Conservation (phyloP, 768 basidiomycete species). For the Pleurotus citrinopileatus region DNA sequence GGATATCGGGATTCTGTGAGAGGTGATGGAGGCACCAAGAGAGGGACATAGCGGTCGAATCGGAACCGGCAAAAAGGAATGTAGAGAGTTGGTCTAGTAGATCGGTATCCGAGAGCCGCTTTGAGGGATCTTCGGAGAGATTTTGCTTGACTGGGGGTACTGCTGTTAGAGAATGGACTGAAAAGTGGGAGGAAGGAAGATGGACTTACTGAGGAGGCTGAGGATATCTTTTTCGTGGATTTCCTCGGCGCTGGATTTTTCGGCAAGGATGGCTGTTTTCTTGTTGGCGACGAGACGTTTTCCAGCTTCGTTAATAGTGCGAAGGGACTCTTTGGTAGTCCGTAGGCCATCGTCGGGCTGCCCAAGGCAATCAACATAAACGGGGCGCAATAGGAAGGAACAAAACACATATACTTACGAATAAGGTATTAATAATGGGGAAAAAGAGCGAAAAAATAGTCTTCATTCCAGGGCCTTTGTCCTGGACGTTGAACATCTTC, state of each 20-base stretch:
- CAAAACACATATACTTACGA: not conserved
- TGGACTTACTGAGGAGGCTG: slow-evolving; percentile 41
- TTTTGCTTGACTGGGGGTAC: slow-evolving; percentile 54
- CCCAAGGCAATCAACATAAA: not conserved
- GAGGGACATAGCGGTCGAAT: slow-evolving; percentile 54
- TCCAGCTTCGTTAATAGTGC: slow-evolving; percentile 38
- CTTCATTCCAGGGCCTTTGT: slow-evolving; percentile 38
- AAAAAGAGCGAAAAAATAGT: slow-evolving; percentile 43
- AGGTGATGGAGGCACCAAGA: slow-evolving; percentile 60
- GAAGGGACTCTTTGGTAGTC: slow-evolving; percentile 34
- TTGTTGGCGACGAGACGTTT: slow-evolving; percentile 41
- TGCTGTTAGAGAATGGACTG: not conserved
- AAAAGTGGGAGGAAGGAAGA: not conserved
- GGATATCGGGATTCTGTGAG: slow-evolving; percentile 49
- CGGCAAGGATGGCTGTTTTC: slow-evolving; percentile 32
- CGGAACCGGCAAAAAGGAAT: slow-evolving; percentile 63
- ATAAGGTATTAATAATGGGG: slow-evolving; percentile 29
- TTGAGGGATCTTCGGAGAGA: slow-evolving; percentile 39
- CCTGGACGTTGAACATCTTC: slow-evolving; percentile 38
- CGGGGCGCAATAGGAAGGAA: not conserved
- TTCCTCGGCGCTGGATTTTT: slow-evolving; percentile 26
- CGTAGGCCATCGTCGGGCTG: slow-evolving; percentile 42
- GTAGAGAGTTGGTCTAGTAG: slow-evolving; percentile 65
- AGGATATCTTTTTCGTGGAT: slow-evolving; percentile 45
- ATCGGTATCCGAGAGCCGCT: slow-evolving; percentile 55